These are phyloP conservation scores for Rhynchosporium graminicola DNA, from an alignment of 2,329 filamentous ascomycete species.

Conservation along the genomic window DNA sequence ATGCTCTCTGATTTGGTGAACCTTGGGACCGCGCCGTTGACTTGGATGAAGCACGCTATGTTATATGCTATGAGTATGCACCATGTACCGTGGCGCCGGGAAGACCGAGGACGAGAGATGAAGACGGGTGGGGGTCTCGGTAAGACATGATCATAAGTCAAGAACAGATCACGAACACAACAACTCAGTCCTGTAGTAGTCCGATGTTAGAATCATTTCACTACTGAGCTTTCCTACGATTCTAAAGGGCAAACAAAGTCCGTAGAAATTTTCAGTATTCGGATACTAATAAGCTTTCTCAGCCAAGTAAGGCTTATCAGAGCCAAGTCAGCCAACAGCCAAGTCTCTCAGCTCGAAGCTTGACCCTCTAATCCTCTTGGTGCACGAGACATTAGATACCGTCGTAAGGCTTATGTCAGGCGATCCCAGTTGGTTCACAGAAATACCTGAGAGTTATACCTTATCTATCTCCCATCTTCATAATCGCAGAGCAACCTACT, in stretches of 20 bases:
- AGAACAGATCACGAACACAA: too few relatives aligned
- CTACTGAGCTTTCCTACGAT: too few relatives aligned
- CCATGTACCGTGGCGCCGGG: background rate
- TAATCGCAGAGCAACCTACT: background rate
- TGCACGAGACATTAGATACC: background rate
- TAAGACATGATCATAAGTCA: background rate
- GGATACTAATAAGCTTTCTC: background rate
- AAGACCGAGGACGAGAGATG: conserved; percentile 1
- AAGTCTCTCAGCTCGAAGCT: background rate
- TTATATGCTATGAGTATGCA: background rate
- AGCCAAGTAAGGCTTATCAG: background rate
- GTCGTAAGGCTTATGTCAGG: background rate
- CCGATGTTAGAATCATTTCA: too few relatives aligned
- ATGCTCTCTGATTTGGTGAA: background rate
- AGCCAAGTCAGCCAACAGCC: background rate
- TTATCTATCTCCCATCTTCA: background rate
- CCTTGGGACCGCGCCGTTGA: background rate
- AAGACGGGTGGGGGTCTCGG: background rate
- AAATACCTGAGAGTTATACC: too few relatives aligned
- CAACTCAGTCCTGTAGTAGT: too few relatives aligned
- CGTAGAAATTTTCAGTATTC: background rate
- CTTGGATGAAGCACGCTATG: too few relatives aligned
- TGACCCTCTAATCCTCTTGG: background rate
- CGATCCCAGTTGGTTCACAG: background rate
- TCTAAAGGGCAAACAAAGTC: too few relatives aligned